Evolutionary conservation across 2,329 filamentous ascomycete genomes (phyloP).

Genomic region (Cryphonectria naterciae): DNA sequence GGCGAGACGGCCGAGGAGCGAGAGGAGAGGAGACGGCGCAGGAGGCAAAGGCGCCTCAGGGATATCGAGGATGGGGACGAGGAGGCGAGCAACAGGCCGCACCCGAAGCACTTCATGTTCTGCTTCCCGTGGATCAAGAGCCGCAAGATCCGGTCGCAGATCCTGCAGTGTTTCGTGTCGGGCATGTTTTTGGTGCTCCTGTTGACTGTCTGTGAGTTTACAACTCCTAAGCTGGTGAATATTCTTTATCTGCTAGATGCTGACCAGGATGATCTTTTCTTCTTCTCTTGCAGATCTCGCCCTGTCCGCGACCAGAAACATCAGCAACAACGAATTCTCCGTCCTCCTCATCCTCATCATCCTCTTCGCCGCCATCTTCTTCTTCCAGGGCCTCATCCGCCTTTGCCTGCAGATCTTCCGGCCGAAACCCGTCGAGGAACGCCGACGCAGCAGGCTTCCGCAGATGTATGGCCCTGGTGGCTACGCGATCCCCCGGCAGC

Average conservation of each 20-base stretch:
- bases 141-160: conserved; percentile 55
- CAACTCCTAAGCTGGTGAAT: neutral
- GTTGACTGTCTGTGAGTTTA: conserved; percentile 67
- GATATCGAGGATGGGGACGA: conserved; percentile 31
- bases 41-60: conserved; percentile 17
- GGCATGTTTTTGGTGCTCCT: conserved; percentile 64
- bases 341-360: conserved; percentile 80
- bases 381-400: conserved; percentile 77
- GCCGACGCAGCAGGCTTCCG: conserved; percentile 34
- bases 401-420: conserved; percentile 69
- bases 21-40: conserved; percentile 18
- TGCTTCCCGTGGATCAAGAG: conserved; percentile 62
- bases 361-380: conserved; percentile 74
- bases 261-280: conserved; percentile 3
- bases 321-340: conserved; percentile 72
- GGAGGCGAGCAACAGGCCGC: conserved; percentile 31
- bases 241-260: neutral
- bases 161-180: conserved; percentile 67
- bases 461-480: conserved; percentile 61
- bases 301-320: conserved; percentile 67
- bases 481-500: conserved; percentile 71
- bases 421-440: conserved; percentile 42
- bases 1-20: conserved; percentile 30
- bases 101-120: conserved; percentile 52
- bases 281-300: conserved; percentile 65